Base-by-base conservation (phyloP, 768 basidiomycete species). In the Collybia nuda region DNA sequence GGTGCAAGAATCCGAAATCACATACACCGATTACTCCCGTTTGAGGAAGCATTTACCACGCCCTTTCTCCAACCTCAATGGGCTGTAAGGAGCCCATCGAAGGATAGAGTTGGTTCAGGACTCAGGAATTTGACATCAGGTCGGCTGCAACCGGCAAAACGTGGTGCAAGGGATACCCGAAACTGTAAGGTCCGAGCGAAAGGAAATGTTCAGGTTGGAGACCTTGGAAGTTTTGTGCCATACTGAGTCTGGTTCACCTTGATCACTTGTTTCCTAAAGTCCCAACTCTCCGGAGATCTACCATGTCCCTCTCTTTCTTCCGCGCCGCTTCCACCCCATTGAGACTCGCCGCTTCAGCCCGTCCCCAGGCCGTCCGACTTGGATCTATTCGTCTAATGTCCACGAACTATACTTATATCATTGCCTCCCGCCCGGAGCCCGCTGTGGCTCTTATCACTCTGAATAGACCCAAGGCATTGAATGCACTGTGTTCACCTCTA, bases 401-500 rank as follows among this genome's bases (percentile, higher is more conserved):
- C 36, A 51, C 60, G 18, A 64, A 74, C 48, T 89, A 86, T 68
- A 77, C 81, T 60, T 76, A 83, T 60, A 87, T 92, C 62, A 70
- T 91, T 38, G 78, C 81, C 15, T 82, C 87, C 2, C 76, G 77
- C 51, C 89, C 90, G 1, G 78, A 84, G 47, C 81, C 83, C 2
- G 76, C 76, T 17, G 86, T 91, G 38, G 73, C 80, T n/a, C 82
- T 95, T 60, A 82, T 96, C 62, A 90, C 88, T 12, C 77, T 96
- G 60, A 93, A 96, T 71, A 80, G 93, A 39, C 93, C 93, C 21
- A 93, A 93, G 59, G 88, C 88, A 15, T 73, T 95, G 51, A 98
- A 97, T 63, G 95, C 97, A 3, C 76, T 99, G 52, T 86, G 78
- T 59, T 80, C 83, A 19, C 84, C 88, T 5, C 77, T 98, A 51